Base-by-base conservation (phyloP, 768 basidiomycete species). In the Lactarius evosmus region DNA sequence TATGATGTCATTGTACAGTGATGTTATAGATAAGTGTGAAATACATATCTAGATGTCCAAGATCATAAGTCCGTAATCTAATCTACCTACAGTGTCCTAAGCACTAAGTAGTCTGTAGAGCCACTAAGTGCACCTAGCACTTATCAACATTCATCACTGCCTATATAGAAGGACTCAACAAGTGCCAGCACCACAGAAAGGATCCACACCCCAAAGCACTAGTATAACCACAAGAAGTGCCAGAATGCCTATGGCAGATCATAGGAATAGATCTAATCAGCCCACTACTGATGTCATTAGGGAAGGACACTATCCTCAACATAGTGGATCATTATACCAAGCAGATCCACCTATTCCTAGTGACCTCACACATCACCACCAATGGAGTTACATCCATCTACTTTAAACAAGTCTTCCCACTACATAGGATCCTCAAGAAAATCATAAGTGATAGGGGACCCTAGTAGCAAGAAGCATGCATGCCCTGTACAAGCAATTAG, bases 241-340 rank as follows among this genome's bases (percentile, higher is more conserved):
- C 69, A 0, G 19, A 38, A 17, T 36, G 56, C 0, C 69, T 69
- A 7, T 74, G 72, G 60, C 64, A 74, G 56, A 58, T 66, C 4
- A 57, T 74, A 1, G 57, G 69, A 0, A 58, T 69, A 27, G 70
- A 74, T 63, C 66, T 75, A 17, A 72, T 74, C 53, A 68, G 8
- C 71, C 73, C 4, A 29, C 60, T 36, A 63, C 29, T 11, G 14
- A 66, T 29, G n/a, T n/a, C n/a, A n/a, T n/a, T n/a, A n/a, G 66
- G 68, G 2, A 68, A 62, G 59, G 56, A 73, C 54, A 22, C 65
- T 3, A 64, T 74, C 25, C 32, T 72, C 8, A 65, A 67, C 8
- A 38, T 67, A 19, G 68, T 69, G 2, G 67, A 72, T 54, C 66
- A 65, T 7, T 64, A 72, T 25, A 69, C 72, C 34, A 78, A 77